These are phyloP conservation scores for Phytomonas sp. DNA, from an alignment of 208 protist genomes.

Conservation along the genomic window DNA sequence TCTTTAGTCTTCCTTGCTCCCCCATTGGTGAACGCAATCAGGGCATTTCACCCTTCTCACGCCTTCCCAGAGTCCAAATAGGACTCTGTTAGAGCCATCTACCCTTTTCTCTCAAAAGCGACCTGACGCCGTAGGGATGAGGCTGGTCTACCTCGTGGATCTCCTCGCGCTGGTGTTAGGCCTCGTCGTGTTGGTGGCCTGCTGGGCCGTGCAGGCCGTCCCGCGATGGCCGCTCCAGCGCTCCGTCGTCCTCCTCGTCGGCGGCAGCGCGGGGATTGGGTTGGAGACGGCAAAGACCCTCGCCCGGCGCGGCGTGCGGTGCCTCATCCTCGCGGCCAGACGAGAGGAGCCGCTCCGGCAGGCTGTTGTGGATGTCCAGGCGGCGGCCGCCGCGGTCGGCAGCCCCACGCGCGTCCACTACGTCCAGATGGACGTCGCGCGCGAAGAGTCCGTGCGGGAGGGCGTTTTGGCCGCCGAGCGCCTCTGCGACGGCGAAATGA, in stretches of 20 bases:
- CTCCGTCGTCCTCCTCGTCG: conserved; percentile 72
- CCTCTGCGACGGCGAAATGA: conserved; percentile 24
- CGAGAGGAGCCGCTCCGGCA: conserved; percentile 44
- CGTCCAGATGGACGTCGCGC: conserved; percentile 71
- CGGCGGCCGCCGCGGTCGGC: conserved; percentile 10
- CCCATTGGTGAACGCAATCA: neutral
- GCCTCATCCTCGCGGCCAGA: conserved; percentile 68
- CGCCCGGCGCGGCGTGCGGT: conserved; percentile 25
- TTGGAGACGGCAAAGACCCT: conserved; percentile 59
- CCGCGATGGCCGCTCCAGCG: conserved; percentile 35
- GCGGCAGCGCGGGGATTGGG: conserved; percentile 82
- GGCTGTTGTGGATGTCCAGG: conserved; percentile 38
- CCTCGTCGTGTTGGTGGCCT: conserved; percentile 18
- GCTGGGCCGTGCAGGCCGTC: conserved; percentile 51
- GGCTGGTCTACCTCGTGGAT: neutral
- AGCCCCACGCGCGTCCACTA: conserved; percentile 47
- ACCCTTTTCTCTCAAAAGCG: too few species aligned
- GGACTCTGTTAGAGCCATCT: too few species aligned
- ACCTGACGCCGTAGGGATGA: too few species aligned
- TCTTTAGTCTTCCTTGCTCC: conserved; percentile 3
- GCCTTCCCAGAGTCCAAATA: neutral
- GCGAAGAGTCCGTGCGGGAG: conserved; percentile 41
- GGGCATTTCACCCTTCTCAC: neutral
- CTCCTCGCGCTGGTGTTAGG: conserved; percentile 17
- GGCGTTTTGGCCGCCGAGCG: conserved; percentile 18